phyloP scores from a whole-genome alignment of 2,329 filamentous ascomycete species.

The Alternaria panax region DNA sequence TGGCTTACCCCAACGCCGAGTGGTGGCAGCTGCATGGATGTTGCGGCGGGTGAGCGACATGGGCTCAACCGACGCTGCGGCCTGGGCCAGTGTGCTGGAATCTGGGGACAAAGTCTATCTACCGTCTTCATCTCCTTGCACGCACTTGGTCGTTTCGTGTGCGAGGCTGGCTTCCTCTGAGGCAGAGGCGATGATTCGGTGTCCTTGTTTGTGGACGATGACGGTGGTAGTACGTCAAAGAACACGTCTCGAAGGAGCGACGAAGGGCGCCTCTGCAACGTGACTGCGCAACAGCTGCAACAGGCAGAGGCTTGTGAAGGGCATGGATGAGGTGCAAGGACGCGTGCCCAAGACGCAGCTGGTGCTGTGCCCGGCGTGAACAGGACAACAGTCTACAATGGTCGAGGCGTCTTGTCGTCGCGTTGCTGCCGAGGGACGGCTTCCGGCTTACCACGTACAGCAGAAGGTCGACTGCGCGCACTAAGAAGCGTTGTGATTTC shows the following conservation, averaged over 20 bases:
- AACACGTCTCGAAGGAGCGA: background rate
- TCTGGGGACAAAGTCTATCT: slow-evolving; percentile 13
- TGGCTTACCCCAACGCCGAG: background rate
- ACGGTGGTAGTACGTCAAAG: background rate
- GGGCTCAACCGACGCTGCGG: slow-evolving; percentile 9
- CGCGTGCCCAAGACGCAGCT: background rate
- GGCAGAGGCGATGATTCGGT: background rate
- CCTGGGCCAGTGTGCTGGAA: slow-evolving; percentile 20
- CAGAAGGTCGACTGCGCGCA: background rate
- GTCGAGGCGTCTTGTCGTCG: background rate
- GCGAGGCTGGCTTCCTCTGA: slow-evolving; percentile 1
- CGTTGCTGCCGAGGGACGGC: background rate
- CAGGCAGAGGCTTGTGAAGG: background rate
- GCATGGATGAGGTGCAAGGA: slow-evolving; percentile 1
- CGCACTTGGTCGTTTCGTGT: background rate
- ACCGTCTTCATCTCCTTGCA: background rate
- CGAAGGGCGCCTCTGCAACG: background rate
- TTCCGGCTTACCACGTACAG: background rate
- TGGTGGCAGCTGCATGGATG: slow-evolving; percentile 10
- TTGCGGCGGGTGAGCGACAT: slow-evolving; percentile 15
- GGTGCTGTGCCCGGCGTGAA: background rate
- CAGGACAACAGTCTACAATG: background rate
- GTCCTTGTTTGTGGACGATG: background rate
- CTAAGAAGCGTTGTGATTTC: background rate
- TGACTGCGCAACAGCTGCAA: background rate